Evolutionary conservation across 192 early-diverging fungal genomes (phyloP).

Genomic region (Backusella morwellensis): DNA sequence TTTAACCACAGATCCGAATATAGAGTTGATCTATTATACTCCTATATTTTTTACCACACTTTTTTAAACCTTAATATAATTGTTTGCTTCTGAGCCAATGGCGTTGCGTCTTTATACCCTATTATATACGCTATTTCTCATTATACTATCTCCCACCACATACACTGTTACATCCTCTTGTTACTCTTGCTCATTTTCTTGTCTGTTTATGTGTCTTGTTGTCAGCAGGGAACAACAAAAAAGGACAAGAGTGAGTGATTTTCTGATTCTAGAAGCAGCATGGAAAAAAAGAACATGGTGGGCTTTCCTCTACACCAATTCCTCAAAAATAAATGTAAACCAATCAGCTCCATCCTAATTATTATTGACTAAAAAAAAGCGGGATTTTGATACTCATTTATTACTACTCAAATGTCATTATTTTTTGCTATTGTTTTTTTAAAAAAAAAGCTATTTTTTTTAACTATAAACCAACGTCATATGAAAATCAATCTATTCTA

Average conservation of each 20-base stretch:
- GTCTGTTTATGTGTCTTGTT: neutral
- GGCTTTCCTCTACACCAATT: neutral
- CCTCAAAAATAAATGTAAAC: neutral
- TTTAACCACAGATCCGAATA: conserved; percentile 2
- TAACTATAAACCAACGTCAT: neutral
- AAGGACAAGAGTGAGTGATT: neutral
- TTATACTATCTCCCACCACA: neutral
- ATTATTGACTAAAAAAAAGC: neutral
- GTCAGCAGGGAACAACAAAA: neutral
- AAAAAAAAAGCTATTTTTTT: neutral
- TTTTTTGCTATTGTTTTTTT: neutral
- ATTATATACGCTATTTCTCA: neutral
- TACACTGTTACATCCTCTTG: neutral
- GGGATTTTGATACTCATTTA: no score
- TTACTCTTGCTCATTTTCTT: neutral
- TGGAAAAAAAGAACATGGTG: neutral
- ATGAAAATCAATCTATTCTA: neutral
- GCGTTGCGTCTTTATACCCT: neutral
- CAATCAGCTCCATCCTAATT: neutral
- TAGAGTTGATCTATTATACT: conserved; percentile 4
- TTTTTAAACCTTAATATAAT: neutral
- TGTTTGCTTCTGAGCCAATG: neutral
- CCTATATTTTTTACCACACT: conserved; percentile 2
- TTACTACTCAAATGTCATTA: neutral
- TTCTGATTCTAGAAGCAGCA: neutral